Evolutionary conservation across 192 early-diverging fungal genomes (phyloP).

Genomic region (Gorgonomyces haynaldii): DNA sequence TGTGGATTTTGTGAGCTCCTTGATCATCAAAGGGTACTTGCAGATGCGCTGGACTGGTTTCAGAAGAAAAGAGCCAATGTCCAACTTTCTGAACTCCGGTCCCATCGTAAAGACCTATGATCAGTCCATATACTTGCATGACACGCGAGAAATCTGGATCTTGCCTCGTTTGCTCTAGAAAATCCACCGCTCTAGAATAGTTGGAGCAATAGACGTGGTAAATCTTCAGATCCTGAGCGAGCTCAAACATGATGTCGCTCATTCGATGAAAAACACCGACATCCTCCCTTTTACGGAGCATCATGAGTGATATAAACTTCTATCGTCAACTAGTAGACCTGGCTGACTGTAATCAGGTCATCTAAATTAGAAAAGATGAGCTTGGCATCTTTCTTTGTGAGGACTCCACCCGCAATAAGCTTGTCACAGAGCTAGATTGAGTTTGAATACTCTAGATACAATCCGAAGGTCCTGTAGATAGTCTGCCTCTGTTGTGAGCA

Average conservation of each 20-base stretch:
- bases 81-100: slow-evolving; percentile 12
- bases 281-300: not conserved
- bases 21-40: slow-evolving; percentile 83
- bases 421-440: too few relatives aligned
- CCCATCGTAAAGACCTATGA: slow-evolving; percentile 1
- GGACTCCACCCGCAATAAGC: too few relatives aligned
- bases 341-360: not conserved
- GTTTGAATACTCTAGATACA: too few relatives aligned
- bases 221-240: not conserved
- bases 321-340: not conserved
- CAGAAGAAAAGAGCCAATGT: slow-evolving; percentile 64
- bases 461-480: too few relatives aligned
- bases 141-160: not conserved
- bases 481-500: too few relatives aligned
- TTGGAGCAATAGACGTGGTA: slow-evolving; percentile 2
- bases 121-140: not conserved
- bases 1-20: slow-evolving; percentile 34
- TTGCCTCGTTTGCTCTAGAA: not conserved
- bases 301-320: not conserved
- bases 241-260: not conserved
- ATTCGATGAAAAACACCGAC: not conserved
- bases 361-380: slow-evolving; percentile 1
- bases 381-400: too few relatives aligned
- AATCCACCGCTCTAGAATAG: not conserved
- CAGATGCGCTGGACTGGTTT: slow-evolving; percentile 97